Evolutionary conservation across 2,329 filamentous ascomycete species (phyloP), one percentile per base, ranked within the genome.

Genomic region (Aureobasidium vineae): DNA sequence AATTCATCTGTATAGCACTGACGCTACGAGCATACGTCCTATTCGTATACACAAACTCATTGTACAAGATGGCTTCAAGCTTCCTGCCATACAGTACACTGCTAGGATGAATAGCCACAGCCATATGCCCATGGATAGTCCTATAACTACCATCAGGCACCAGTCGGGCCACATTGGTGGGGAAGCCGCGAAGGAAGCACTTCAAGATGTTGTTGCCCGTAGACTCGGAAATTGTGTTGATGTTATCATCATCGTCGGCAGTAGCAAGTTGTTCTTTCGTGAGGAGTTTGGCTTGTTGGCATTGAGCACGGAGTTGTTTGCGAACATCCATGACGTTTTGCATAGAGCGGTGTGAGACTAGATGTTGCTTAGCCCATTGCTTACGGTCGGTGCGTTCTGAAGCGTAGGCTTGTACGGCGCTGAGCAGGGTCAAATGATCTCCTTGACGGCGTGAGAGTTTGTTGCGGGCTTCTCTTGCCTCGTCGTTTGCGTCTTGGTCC

Each of bases 21-120:
- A 88, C 86, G 3, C 84, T 82, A 57, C 85, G 79, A 16, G 85
- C 86, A 77, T 87, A 89, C 64, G 84, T 84, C 70, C 84, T 84
- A 50, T 83, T 87, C 23, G 86, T 89, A 72, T 85, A 89, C 2
- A 88, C 85, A 74, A 86, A 88, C 73, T 88, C 86, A 67, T 84
- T 86, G 71, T 87, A 89, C 73, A 88, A 79, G 63, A 89, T 86
- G 2, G 84, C 86, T 75, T 87, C 85, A 6, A 86, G 79, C 69
- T 84, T 85, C 71, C 82, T 83, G 23, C 85, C 84, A 71, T 85
- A 86, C 7, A 88, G 74, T 16, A 86, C 84, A 68, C 84, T 87
- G 8, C 82, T 84, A 0, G 86, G 86, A 72, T 88, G 86, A 45
- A 89, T 87, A 0, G 85, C 81, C 1, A 89, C 85, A 0, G 80